Percentiles rank a stretch among this genome's conserved stretches.
These are phyloP conservation scores for Nicotiana knightiana DNA, from an alignment of 257 asterid species.

Conservation along the genomic window DNA sequence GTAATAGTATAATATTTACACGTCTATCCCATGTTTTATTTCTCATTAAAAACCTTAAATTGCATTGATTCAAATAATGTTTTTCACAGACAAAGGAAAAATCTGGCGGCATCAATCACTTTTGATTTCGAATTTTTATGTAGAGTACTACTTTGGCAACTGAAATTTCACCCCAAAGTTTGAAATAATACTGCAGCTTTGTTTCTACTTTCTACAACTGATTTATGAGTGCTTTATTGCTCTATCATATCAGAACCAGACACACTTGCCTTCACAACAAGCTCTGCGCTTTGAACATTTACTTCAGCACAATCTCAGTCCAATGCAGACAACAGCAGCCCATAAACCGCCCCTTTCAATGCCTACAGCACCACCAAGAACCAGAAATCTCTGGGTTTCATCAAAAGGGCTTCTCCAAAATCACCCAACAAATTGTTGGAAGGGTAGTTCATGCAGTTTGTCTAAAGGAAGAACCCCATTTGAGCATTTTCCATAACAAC, in stretches of 20 bases:
- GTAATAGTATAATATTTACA: too few species aligned
- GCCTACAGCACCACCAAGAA: slow-evolving; percentile 38
- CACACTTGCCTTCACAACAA: neutral
- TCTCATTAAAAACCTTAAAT: too few species aligned
- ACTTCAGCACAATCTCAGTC: slow-evolving; percentile 23
- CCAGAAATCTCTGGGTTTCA: slow-evolving; percentile 56
- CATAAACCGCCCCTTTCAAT: slow-evolving; percentile 21
- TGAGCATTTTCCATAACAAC: slow-evolving; percentile 53
- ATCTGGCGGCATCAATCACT: too few species aligned
- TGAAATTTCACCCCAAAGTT: neutral
- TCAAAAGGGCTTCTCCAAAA: slow-evolving; percentile 62
- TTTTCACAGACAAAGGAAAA: too few species aligned
- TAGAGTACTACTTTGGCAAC: neutral
- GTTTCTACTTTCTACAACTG: neutral
- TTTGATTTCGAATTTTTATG: neutral
- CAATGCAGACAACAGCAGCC: slow-evolving; percentile 39
- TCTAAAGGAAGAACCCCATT: slow-evolving; percentile 36
- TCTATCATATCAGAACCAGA: neutral
- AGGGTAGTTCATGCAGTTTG: slow-evolving; percentile 51
- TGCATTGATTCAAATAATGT: too few species aligned
- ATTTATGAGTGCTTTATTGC: slow-evolving; percentile 4
- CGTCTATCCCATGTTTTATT: too few species aligned
- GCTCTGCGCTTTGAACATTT: slow-evolving; percentile 34
- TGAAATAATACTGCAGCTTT: neutral
- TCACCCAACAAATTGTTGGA: slow-evolving; percentile 44